Evolutionary conservation across 225 moss, liverwort and hornwort genomes (phyloP), one percentile per base, ranked within the genome.

Genomic region (Straminergon stramineum): DNA sequence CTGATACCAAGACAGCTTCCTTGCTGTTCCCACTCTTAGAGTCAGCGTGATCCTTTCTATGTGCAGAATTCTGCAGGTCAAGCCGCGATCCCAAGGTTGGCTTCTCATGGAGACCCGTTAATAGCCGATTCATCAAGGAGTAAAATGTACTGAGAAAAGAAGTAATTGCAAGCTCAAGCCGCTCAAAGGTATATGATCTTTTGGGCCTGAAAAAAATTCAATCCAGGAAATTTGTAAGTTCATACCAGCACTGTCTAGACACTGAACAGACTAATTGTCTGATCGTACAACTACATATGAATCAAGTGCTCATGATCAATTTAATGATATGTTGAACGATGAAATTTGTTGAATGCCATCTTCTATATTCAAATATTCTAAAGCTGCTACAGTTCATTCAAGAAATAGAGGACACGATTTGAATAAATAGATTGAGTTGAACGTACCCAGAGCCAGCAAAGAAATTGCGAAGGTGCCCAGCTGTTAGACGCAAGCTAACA

Each of bases 401-500:
- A 43, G 67, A 74, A 68, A 66, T 39, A 73, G 39, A 82, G 45
- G 83, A 58, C 65, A 79, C 30, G 41, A 43, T 57, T 83, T 75
- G 63, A 85, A 79, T 61, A 51, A 53, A 78, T 20, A 88, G 69
- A 55, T 79, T 66, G 53, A 87, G 65, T 89, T 78, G 22, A 81
- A 92, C 95, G 68, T 93, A 98, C 97, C 96, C 96, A 84, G 96
- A 95, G 78, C 96, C 96, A 86, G 96, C 97, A 89, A 98, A 96
- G 90, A 98, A 98, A 90, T 97, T 98, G 64, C 95, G 96, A 74
- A 98, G 91, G 86, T 98, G 97, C 84, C 97, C 97, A 86, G 96
- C 96, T 90, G 97, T 98, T 85, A 98, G 95, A 71, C 96, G 96
- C 92, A 98, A 95, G 92, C 97, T 96, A 70, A 98, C 96, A 76